phyloP scores from a whole-genome alignment of 1,284 basidiomycete genomes.

The Dichomitus squalens region DNA sequence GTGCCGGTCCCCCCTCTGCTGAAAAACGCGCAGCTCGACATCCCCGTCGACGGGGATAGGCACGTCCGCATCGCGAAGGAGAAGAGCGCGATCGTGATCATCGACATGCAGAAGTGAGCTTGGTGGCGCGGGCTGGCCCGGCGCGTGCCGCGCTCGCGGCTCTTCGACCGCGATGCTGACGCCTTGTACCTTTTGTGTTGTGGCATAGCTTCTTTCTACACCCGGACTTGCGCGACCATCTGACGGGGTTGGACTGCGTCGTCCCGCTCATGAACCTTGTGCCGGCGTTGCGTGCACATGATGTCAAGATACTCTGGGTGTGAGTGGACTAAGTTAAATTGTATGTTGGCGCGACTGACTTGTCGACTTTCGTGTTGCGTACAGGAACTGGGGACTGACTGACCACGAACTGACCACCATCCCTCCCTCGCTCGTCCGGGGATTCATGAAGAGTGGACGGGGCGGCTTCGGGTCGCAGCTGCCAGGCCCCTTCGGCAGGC shows the following conservation, averaged over 20 bases:
- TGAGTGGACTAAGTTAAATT: too few relatives aligned
- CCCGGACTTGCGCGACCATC: constrained; percentile 58
- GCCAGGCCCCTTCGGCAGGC: constrained; percentile 54
- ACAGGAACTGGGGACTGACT: constrained; percentile 72
- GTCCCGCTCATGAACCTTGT: constrained; percentile 54
- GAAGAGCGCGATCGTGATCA: constrained; percentile 57
- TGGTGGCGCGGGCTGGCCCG: not conserved
- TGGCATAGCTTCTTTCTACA: constrained; percentile 63
- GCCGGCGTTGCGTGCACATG: constrained; percentile 51
- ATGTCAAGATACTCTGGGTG: constrained; percentile 69
- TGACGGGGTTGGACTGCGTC: constrained; percentile 59
- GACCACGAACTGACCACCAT: constrained; percentile 62
- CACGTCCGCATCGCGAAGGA: constrained; percentile 52
- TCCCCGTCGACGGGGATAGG: constrained; percentile 53
- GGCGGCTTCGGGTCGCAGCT: constrained; percentile 62
- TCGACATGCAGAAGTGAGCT: constrained; percentile 75
- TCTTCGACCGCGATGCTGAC: not conserved
- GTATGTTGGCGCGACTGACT: constrained; percentile 2
- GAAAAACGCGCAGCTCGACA: constrained; percentile 48
- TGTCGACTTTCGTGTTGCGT: not conserved
- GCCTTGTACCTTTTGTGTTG: not conserved
- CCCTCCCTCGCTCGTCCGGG: constrained; percentile 55
- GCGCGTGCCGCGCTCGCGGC: not conserved
- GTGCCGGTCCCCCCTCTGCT: constrained; percentile 38
- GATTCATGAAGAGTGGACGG: constrained; percentile 51